Base-by-base conservation (phyloP, 345 rosid species). In the Boechera divaricarpa region DNA sequence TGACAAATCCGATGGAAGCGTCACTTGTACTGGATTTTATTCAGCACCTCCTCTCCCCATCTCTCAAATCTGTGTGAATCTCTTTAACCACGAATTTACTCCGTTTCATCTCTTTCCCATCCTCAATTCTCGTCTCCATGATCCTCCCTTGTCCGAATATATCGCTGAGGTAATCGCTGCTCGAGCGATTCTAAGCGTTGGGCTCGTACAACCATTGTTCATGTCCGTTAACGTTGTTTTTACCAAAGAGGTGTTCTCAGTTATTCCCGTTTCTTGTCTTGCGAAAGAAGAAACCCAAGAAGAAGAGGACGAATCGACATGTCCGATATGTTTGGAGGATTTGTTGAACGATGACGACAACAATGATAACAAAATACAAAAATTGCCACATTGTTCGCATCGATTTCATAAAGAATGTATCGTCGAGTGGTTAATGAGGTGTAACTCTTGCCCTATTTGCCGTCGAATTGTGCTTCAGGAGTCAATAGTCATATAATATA, bases 361-460 rank as follows among this genome's bases (percentile, higher is more conserved):
- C 2, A 5, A 5, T 24, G 7, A 10, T 5, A 4, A 18, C 10
- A 5, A 5, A 7, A 13, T 36, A 4, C 1, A 6, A 11, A 5
- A 5, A 3, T 2, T 42, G 39, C 1, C 18, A 4, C 4, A 9
- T 1, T 69, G 73, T 55, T 39, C 16, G 10, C 73, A 69, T 69
- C 26, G 6, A 1, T 69, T 69, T 28, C 52, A 69, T 39, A 0
- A 5, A 5, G 7, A 16, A 13, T 68, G 72, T 38, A 54, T 68
- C n/a, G 0, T 3, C 10, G 10, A 26, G 38, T 68, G 72, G 72
- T 54, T 68, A 38, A 5, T 0, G 5, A 15, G 4, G 0, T 6
- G 63, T 45, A 11, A 32, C 3, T 56, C 56, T 70, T 44, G 56
- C 55, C 74, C 74, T 57, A 33, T 57, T 15, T 70, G 66, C 44